Base-by-base conservation (phyloP, 176 grass and related monocot species). In the Cenchrus fungigraminus region DNA sequence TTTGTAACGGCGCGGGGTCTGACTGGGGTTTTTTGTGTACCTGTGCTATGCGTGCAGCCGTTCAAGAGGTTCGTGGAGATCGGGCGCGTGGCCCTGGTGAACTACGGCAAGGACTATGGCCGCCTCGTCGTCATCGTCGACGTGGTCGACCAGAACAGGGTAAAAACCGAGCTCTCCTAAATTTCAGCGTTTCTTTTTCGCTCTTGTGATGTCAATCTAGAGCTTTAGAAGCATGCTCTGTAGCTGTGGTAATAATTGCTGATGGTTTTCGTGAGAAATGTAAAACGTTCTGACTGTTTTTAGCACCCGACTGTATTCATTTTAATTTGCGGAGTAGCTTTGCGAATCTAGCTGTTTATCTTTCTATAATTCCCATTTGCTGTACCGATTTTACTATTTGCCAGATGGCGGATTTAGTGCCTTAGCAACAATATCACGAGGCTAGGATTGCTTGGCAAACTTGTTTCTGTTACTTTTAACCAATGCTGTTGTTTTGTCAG, bases 61-160 rank as follows among this genome's bases (percentile, higher is more conserved):
- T 90, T 97, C 91, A 97, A 97, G 87, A 81, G 94, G 74, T 97
- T 93, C 81, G 91, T 97, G 16, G 94, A 97, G 91, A 97, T 97
- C 83, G 94, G 91, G 78, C 89, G 94, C 13, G 92, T 97, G 83
- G 94, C 94, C 71, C 79, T 97, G 73, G 89, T 97, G 71, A 97
- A 94, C 92, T 94, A 97, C 51, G 94, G 91, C 79, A 92, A 94
- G 82, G 94, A 94, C 44, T 97, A 97, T 42, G 91, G 94, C 63
- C 82, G 77, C 13, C 84, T 97, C 17, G 94, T 97, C 15, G 94
- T 97, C 56, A 97, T 97, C 79, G 91, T 97, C 25, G 94, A 97
- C 46, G 79, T 97, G 37, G 74, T 97, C 45, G 94, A 97, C 82
- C 92, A 97, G 88, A 94, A 94, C 73, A n/a, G 92, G 85, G 94